phyloP scores from a whole-genome alignment of 805 yeast species.

The Saccharomycopsis babjevae region DNA sequence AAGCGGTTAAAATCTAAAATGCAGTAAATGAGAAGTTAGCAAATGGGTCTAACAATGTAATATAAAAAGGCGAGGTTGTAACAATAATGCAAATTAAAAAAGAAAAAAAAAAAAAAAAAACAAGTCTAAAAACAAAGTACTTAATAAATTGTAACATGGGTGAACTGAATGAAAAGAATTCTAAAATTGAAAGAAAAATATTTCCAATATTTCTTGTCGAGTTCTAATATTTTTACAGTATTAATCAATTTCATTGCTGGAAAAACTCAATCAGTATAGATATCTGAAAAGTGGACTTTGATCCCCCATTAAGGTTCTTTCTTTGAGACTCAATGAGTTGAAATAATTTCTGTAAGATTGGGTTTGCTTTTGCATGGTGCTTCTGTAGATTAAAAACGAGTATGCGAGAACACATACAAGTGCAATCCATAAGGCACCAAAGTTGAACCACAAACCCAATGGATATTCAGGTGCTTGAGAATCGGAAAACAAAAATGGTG shows the following conservation, averaged over 20 bases:
- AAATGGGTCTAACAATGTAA: neutral
- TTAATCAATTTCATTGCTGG: neutral
- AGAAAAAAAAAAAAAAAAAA: neutral
- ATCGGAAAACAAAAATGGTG: slow-evolving; percentile 9
- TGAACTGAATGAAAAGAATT: neutral
- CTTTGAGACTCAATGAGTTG: slow-evolving; percentile 6
- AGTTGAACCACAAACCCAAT: slow-evolving; percentile 8
- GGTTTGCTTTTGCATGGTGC: slow-evolving; percentile 6
- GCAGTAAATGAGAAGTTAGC: neutral
- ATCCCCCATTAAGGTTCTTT: slow-evolving; percentile 14
- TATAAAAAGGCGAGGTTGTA: neutral
- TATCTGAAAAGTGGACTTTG: slow-evolving; percentile 15
- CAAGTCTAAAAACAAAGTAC: neutral
- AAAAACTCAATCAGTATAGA: neutral
- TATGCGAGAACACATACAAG: slow-evolving; percentile 7
- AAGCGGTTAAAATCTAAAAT: neutral
- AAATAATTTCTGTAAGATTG: slow-evolving; percentile 9
- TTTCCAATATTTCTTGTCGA: too few relatives aligned
- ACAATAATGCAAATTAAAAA: neutral
- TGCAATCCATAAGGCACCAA: slow-evolving; percentile 5
- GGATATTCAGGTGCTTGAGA: slow-evolving; percentile 8
- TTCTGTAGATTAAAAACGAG: slow-evolving; percentile 2
- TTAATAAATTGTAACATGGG: neutral
- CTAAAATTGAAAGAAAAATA: too few relatives aligned
- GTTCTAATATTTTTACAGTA: too few relatives aligned